Conservation (phyloP, 2,329 filamentous ascomycete species). For the Penicillium paneum region DNA sequence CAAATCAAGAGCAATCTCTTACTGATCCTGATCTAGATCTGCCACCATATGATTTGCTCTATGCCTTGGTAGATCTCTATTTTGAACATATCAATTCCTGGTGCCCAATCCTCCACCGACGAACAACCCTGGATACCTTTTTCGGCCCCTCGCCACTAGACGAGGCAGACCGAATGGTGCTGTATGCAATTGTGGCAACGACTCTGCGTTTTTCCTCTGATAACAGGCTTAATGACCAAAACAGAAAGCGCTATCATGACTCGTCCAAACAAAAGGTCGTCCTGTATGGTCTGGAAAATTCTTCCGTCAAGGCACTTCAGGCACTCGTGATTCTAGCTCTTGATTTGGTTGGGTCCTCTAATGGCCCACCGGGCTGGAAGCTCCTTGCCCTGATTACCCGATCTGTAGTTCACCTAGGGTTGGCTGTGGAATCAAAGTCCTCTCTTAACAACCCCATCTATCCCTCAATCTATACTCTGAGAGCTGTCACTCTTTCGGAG, state of each 20-base stretch:
- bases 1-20: constrained; percentile 48
- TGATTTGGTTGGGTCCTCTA: constrained; percentile 80
- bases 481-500: constrained; percentile 80
- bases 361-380: constrained; percentile 90
- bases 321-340: constrained; percentile 82
- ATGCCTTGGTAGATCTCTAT: constrained; percentile 70
- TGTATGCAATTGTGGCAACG: constrained; percentile 86
- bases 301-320: constrained; percentile 82
- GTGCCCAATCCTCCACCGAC: constrained; percentile 87
- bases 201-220: constrained; percentile 82
- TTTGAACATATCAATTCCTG: constrained; percentile 79
- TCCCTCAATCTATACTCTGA: constrained; percentile 82
- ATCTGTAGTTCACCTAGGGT: constrained; percentile 80
- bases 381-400: constrained; percentile 83
- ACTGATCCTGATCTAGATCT: constrained; percentile 61
- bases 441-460: constrained; percentile 73
- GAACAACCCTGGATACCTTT: constrained; percentile 74
- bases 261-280: constrained; percentile 82
- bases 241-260: constrained; percentile 71
- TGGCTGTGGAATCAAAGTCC: constrained; percentile 79
- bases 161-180: constrained; percentile 75
- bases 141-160: constrained; percentile 75
- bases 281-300: constrained; percentile 83
- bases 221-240: constrained; percentile 67
- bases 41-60: constrained; percentile 71